These are phyloP conservation scores for Psilocybe cyanescens DNA, from an alignment of 768 basidiomycete genomes.

Conservation along the genomic window DNA sequence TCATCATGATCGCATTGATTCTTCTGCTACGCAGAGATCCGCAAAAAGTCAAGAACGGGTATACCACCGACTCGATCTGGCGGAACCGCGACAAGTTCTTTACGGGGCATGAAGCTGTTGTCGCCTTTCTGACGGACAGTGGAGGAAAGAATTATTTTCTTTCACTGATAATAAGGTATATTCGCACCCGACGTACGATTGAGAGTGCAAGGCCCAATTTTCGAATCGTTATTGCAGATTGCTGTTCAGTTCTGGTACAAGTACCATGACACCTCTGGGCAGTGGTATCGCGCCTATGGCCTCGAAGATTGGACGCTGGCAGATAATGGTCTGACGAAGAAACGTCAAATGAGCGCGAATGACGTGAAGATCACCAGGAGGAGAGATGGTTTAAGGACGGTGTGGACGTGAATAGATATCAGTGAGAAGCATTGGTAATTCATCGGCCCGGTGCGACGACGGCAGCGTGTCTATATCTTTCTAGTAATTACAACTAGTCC, in stretches of 20 bases:
- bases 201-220: not conserved
- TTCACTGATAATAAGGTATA: slow-evolving; percentile 48
- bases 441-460: too few species aligned
- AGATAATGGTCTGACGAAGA: slow-evolving; percentile 52
- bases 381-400: slow-evolving; percentile 59
- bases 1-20: too few species aligned
- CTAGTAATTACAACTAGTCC: too few species aligned
- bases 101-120: slow-evolving; percentile 44
- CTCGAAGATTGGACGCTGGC: slow-evolving; percentile 64
- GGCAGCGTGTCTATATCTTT: too few species aligned
- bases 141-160: slow-evolving; percentile 61
- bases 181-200: too few species aligned
- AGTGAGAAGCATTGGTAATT: slow-evolving; percentile 34
- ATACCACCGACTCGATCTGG: slow-evolving; percentile 58
- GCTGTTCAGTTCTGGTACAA: slow-evolving; percentile 61
- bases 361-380: slow-evolving; percentile 45
- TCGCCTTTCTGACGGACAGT: slow-evolving; percentile 50
- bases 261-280: slow-evolving; percentile 33
- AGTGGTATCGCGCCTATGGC: slow-evolving; percentile 52
- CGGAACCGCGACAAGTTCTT: slow-evolving; percentile 58
- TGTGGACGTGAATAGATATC: slow-evolving; percentile 42
- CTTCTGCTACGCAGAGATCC: slow-evolving; percentile 23
- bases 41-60: slow-evolving; percentile 44
- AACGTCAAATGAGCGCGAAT: slow-evolving; percentile 56
- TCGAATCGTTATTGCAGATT: slow-evolving; percentile 27